Base-by-base conservation (phyloP, 208 protist genomes). In the Trypanosomatidae sp. region DNA sequence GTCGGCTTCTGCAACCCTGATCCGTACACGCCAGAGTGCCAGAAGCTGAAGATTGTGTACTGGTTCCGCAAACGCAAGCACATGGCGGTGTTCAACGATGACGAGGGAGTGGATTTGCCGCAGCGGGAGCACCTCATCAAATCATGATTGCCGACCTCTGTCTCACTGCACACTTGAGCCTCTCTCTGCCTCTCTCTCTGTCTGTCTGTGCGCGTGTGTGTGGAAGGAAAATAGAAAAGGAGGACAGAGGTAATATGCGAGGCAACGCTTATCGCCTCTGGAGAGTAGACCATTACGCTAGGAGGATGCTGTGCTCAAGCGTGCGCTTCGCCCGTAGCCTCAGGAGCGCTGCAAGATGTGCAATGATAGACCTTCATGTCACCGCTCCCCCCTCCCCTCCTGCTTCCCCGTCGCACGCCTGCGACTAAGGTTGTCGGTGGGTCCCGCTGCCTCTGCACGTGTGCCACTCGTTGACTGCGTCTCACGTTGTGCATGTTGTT, bases 1-100 rank as follows among this genome's bases (percentile, higher is more conserved):
- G 85, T 91, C 3, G 93, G 93, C 59, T 95, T 97, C 84, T 94
- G 83, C 69, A 90, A 97, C 60, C 91, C 93, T 0, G 90, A 95
- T 71, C 93, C 93, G 44, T 94, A 88, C 85, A 92, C 92, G 30
- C 78, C 79, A n/a, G 91, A 95, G 81, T 43, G 73, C 67, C 95
- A 97, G 74, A 69, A 89, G 71, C 79, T 97, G 44, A 93, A 91
- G 73, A 86, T 97, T 71, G 79, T 87, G 49, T 97, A 97, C 80
- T 89, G 87, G 84, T 97, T 97, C 73, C 83, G 85, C 36, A 84
- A 83, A 64, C 89, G 82, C 74, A 85, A 87, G 64, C 93, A 97
- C 80, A 58, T 73, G 17, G 91, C 84, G 2, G 80, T 91, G 39
- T 73, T 94, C 65, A 74, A 84, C 43, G 93, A 97, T 52, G 83